Base-by-base conservation (phyloP, 2,329 filamentous ascomycete species). In the Arthrobotrys sinensis region DNA sequence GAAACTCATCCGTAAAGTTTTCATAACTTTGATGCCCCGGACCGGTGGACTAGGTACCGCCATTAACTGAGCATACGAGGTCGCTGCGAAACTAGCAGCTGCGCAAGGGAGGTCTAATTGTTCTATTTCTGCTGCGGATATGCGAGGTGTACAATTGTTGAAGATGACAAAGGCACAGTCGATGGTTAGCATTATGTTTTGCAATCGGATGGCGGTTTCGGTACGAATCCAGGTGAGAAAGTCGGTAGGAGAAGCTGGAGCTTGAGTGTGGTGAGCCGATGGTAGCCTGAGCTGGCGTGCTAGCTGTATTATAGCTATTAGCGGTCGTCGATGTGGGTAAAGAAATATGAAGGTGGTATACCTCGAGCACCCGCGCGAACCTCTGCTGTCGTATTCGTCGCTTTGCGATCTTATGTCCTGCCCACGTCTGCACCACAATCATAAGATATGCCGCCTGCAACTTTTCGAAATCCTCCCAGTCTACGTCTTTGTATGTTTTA, bases 381-480 rank as follows among this genome's bases (percentile, higher is more conserved):
- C 73, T 19, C n/a, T 71, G 66, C 16, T 71, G 73, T 6, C 73
- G 19, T 53, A 66, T 71, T n/a, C 73, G 45, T 12, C 73, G 38
- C 16, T 77, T 77, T n/a, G 73, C 73, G 2, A 77, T 36, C 28
- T 60, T 62, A 34, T 77, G 65, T 1, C 73, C 73, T n/a, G 73
- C 66, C 73, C 73, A 77, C 2, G 73, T 70, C 34, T 77, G 73
- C 21, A 71, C 73, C n/a, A 77, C 73, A 38, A 77, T 66, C 48
- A 71, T 70, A 12, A 77, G 52, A 55, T 77, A 77, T n/a, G 73
- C 73, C 6, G 73, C 73, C 40, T 77, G 73, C 43, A 77, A 43
- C 36, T 77, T 77, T 38, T 77, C 65, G 19, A 77, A 77, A 48
- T 71, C 66, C 14, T 71, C 66, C 73, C 73, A 77, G n/a, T 77